Evolutionary conservation across 768 basidiomycete genomes (phyloP).

Genomic region (Rhodotorula diobovata): DNA sequence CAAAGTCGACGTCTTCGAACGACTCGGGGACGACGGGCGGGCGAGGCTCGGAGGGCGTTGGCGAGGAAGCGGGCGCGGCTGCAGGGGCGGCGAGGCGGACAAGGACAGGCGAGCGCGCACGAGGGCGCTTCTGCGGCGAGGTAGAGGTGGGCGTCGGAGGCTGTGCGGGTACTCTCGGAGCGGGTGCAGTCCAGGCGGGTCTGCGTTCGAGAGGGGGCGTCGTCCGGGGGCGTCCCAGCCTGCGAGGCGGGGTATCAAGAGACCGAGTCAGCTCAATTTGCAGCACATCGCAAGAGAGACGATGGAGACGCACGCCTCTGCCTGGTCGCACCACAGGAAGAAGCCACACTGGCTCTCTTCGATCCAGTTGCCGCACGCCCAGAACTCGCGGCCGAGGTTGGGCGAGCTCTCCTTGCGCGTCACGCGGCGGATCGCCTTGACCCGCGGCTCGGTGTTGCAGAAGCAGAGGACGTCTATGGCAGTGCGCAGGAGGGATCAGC

Average conservation of each 20-base stretch:
- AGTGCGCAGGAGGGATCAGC: background rate
- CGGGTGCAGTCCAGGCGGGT: background rate
- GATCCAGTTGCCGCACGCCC: conserved; percentile 20
- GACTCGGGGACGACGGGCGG: background rate
- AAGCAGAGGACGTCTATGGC: conserved; percentile 10
- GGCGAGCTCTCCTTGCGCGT: conserved; percentile 25
- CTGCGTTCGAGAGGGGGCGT: conserved; percentile 7
- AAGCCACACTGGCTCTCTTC: conserved; percentile 14
- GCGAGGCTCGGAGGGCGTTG: background rate
- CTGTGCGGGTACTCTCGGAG: too few relatives aligned
- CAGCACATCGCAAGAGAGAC: too few relatives aligned
- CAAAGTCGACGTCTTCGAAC: conserved; percentile 6
- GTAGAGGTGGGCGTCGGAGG: background rate
- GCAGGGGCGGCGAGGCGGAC: background rate
- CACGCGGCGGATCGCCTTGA: conserved; percentile 11
- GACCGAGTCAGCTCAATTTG: background rate
- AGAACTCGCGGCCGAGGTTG: conserved; percentile 30
- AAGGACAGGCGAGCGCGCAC: background rate
- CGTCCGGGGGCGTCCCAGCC: conserved; percentile 8
- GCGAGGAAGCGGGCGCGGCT: background rate
- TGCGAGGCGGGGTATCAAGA: background rate
- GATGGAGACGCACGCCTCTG: background rate
- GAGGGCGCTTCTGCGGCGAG: conserved; percentile 7
- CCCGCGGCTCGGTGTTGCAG: conserved; percentile 25
- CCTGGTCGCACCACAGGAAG: conserved; percentile 28